These are phyloP conservation scores for Microthyrium microscopicum DNA, from an alignment of 2,329 filamentous ascomycete genomes.

Conservation along the genomic window DNA sequence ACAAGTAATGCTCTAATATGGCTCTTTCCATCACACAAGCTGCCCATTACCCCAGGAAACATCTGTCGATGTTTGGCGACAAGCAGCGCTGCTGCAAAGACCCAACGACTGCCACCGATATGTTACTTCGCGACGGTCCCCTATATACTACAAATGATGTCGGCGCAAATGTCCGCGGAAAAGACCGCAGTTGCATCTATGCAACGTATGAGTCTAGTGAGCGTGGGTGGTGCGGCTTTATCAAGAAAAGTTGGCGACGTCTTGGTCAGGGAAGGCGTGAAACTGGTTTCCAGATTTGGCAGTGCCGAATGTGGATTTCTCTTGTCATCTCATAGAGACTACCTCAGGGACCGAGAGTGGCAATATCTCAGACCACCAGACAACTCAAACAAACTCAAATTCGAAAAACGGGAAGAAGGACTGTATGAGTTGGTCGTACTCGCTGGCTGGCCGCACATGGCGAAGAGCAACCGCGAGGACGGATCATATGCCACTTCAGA, in stretches of 20 bases:
- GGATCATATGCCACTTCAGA: slow-evolving; percentile 34
- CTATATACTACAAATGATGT: slow-evolving; percentile 47
- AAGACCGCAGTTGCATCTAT: slow-evolving; percentile 35
- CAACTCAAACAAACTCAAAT: slow-evolving; percentile 20
- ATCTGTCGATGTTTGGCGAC: slow-evolving; percentile 31
- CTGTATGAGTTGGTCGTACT: slow-evolving; percentile 39
- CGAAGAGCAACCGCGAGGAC: slow-evolving; percentile 25
- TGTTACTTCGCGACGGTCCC: slow-evolving; percentile 48
- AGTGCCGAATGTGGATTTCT: slow-evolving; percentile 52
- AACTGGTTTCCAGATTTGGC: slow-evolving; percentile 45
- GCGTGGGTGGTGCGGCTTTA: slow-evolving; percentile 42
- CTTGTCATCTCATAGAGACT: slow-evolving; percentile 44
- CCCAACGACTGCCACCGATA: slow-evolving; percentile 19
- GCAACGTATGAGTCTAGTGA: slow-evolving; percentile 31
- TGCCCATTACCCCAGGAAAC: slow-evolving; percentile 40
- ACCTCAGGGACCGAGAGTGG: slow-evolving; percentile 39
- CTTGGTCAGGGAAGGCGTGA: slow-evolving; percentile 35
- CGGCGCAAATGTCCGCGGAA: slow-evolving; percentile 42
- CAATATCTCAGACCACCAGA: slow-evolving; percentile 36
- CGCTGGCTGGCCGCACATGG: slow-evolving; percentile 30
- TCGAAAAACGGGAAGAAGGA: slow-evolving; percentile 29
- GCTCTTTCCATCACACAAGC: slow-evolving; percentile 41
- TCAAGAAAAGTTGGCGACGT: slow-evolving; percentile 41
- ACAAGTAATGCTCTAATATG: slow-evolving; percentile 42
- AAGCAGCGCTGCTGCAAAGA: slow-evolving; percentile 15